Conservation (phyloP, 345 rosid genomes). For the Populus ilicifolia region DNA sequence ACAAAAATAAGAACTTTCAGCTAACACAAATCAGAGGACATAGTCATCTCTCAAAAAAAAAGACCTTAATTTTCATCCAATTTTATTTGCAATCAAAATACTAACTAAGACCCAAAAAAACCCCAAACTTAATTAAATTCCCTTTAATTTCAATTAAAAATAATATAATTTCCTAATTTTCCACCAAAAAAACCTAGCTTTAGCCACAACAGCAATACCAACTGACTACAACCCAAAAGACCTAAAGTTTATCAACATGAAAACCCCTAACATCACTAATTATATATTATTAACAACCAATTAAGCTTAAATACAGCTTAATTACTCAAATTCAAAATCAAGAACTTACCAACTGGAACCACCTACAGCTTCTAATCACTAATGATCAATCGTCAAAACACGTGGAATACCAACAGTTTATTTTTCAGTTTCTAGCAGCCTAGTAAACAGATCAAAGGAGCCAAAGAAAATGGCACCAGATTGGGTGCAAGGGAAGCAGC, state of each 20-base stretch:
- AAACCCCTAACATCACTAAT: neutral
- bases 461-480: neutral
- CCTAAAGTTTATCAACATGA: neutral
- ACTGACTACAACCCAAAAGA: slow-evolving; percentile 4
- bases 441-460: neutral
- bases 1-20: neutral
- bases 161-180: neutral
- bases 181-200: slow-evolving; percentile 22
- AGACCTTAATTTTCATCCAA: neutral
- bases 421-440: neutral
- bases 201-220: neutral
- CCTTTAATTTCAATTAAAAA: neutral
- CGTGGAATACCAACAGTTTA: neutral
- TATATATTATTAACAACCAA: neutral
- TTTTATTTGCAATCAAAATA: neutral
- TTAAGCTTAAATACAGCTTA: slow-evolving; percentile 10
- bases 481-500: neutral
- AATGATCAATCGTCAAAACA: neutral
- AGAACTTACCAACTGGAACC: neutral
- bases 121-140: neutral
- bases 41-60: neutral
- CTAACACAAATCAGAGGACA: neutral
- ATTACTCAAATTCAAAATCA: slow-evolving; percentile 20
- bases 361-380: neutral
- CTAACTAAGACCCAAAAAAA: neutral